Conservation (phyloP, 2,329 filamentous ascomycete genomes). For the Proliferodiscus dingleyae region DNA sequence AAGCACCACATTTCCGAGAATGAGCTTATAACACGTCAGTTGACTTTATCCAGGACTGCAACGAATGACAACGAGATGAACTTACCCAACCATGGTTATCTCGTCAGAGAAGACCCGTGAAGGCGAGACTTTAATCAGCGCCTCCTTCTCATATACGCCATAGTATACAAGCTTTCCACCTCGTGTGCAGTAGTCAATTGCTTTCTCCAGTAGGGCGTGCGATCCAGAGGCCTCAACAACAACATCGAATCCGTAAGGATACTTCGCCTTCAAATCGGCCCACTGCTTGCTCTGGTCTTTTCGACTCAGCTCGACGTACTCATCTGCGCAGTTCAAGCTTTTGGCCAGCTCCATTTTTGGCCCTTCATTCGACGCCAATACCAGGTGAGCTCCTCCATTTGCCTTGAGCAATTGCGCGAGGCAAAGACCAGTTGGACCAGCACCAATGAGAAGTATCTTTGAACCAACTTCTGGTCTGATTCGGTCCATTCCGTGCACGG, state of each 20-base stretch:
- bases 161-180: slow-evolving; percentile 17
- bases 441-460: slow-evolving; percentile 15
- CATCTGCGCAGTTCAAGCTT: slow-evolving; percentile 15
- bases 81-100: slow-evolving; percentile 18
- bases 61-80: neutral
- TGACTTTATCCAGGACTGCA: neutral
- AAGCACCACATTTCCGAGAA: slow-evolving; percentile 20
- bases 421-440: slow-evolving; percentile 13
- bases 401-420: slow-evolving; percentile 15
- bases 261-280: slow-evolving; percentile 15
- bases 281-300: slow-evolving; percentile 14
- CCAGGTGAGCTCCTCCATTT: slow-evolving; percentile 16
- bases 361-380: slow-evolving; percentile 14
- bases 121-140: slow-evolving; percentile 15
- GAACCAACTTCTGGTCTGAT: slow-evolving; percentile 19
- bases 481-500: slow-evolving; percentile 16
- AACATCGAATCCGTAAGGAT: slow-evolving; percentile 17
- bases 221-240: slow-evolving; percentile 17
- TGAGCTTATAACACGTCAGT: slow-evolving; percentile 7
- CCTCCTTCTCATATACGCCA: slow-evolving; percentile 16
- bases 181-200: slow-evolving; percentile 16
- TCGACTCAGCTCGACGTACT: slow-evolving; percentile 14
- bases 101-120: slow-evolving; percentile 13
- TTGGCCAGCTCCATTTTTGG: slow-evolving; percentile 18
- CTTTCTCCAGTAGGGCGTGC: slow-evolving; percentile 11